These are phyloP conservation scores for Fusarium annulatum DNA, from an alignment of 2,329 filamentous ascomycete species.

Conservation along the genomic window DNA sequence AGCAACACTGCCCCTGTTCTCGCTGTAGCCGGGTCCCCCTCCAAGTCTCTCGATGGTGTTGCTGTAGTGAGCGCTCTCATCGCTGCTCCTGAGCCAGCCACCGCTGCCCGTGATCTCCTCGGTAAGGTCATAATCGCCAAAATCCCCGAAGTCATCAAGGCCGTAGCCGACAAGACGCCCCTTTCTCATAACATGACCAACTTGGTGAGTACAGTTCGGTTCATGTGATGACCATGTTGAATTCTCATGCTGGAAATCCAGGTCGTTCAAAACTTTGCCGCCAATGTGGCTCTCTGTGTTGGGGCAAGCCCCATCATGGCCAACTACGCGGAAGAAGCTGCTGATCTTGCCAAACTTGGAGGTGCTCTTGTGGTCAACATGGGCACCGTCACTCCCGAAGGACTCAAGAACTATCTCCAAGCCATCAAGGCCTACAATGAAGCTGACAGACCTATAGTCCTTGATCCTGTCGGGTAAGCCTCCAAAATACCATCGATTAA, in stretches of 20 bases:
- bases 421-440: slow-evolving; percentile 86
- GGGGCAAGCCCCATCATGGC: slow-evolving; percentile 96
- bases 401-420: slow-evolving; percentile 75
- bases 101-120: slow-evolving; percentile 69
- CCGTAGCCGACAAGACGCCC: slow-evolving; percentile 72
- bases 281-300: slow-evolving; percentile 86
- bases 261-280: slow-evolving; percentile 93
- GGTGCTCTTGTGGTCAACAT: slow-evolving; percentile 92
- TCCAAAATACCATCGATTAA: neutral
- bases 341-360: slow-evolving; percentile 80
- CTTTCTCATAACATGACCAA: slow-evolving; percentile 98
- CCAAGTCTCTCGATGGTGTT: slow-evolving; percentile 78
- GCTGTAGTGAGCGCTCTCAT: slow-evolving; percentile 93
- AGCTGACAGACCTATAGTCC: slow-evolving; percentile 78
- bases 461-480: slow-evolving; percentile 85
- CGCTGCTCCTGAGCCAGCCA: slow-evolving; percentile 73
- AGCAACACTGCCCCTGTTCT: slow-evolving; percentile 80
- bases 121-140: slow-evolving; percentile 60
- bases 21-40: slow-evolving; percentile 68
- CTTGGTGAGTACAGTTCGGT: slow-evolving; percentile 60
- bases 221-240: too few relatives aligned
- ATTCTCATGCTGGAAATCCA: slow-evolving; percentile 27
- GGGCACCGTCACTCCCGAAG: slow-evolving; percentile 86
- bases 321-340: slow-evolving; percentile 83
- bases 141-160: slow-evolving; percentile 62